A percentile compares a stretch with the other conserved stretches of the same genome.
Evolutionary conservation across 1,284 basidiomycete genomes (phyloP).

Genomic region (Rhodotorula mucilaginosa): DNA sequence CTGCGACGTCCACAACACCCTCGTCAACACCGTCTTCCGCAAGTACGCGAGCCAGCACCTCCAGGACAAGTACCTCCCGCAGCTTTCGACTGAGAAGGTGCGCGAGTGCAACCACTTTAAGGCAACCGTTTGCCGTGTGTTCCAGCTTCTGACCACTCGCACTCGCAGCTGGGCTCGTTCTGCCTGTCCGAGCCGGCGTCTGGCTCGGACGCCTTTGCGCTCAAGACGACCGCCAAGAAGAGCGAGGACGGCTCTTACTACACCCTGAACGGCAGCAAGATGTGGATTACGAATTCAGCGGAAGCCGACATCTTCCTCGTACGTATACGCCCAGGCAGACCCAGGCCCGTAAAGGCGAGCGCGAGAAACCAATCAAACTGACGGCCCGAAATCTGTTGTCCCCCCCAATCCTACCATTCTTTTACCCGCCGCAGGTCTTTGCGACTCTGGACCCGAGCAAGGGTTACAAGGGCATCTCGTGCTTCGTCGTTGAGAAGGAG

Average conservation of each 20-base stretch:
- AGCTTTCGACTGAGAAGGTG: slow-evolving; percentile 74
- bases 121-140: background rate
- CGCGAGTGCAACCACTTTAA: too few species aligned
- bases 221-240: slow-evolving; percentile 87
- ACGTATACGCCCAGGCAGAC: background rate
- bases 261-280: slow-evolving; percentile 91
- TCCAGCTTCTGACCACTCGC: background rate
- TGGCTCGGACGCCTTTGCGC: slow-evolving; percentile 94
- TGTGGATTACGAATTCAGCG: slow-evolving; percentile 98
- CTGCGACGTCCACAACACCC: slow-evolving; percentile 97
- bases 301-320: slow-evolving; percentile 81
- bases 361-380: too few species aligned
- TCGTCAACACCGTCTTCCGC: slow-evolving; percentile 89
- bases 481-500: slow-evolving; percentile 92
- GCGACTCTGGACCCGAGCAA: slow-evolving; percentile 92
- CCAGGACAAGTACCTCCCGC: slow-evolving; percentile 84
- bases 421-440: slow-evolving; percentile 62
- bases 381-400: too few species aligned
- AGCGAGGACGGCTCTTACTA: slow-evolving; percentile 71
- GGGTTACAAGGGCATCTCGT: slow-evolving; percentile 99
- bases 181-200: slow-evolving; percentile 89
- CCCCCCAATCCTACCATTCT: background rate
- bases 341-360: too few species aligned
- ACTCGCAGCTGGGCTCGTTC: slow-evolving; percentile 81
- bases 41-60: slow-evolving; percentile 81